Evolutionary conservation across 2,329 filamentous ascomycete genomes (phyloP), one percentile per base, ranked within the genome.

Genomic region (Talaromyces marneffei): DNA sequence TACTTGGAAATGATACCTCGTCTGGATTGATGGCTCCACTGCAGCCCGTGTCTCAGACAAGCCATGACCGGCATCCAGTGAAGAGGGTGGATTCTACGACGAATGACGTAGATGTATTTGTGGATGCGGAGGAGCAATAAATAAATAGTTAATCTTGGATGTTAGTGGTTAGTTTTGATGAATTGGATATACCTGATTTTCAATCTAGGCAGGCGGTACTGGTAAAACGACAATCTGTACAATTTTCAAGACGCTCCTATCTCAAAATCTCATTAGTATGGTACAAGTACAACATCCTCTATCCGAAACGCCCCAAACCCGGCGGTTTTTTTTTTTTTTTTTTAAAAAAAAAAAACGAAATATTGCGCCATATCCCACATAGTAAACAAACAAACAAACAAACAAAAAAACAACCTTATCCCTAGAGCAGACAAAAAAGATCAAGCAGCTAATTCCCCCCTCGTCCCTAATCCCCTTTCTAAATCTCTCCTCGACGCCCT

Each of bases 91-190:
- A 78, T 62, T 76, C 77, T 0, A 66, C 69, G 57, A 77, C 75
- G 12, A 71, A 71, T 18, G 72, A 75, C 35, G 66, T 74, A 42
- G 75, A 79, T 55, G 67, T 74, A 42, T 79, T 79, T 65, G 76
- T 80, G 46, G 78, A 79, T 68, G 78, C 78, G 40, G 62, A 71
- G 63, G 70, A 73, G 59, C n/a, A n/a, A n/a, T n/a, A 64, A 63
- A 33, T 61, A 66, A 67, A 54, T 16, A 57, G 29, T 46, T n/a
- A 25, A 35, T 48, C 12, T 40, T 40, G 31, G 35, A 55, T 35
- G 5, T 33, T 48, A 29, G 44, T 48, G 44, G 25, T 23, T 52
- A 33, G 29, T 35, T 52, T n/a, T 20, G 18, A 52, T 52, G 20
- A 52, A 52, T 52, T 50, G 46, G 48, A 33, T 33, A 52, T 18